Evolutionary conservation across 495 filamentous ascomycete genomes (phyloP).

Genomic region (Jackrogersella minutella): DNA sequence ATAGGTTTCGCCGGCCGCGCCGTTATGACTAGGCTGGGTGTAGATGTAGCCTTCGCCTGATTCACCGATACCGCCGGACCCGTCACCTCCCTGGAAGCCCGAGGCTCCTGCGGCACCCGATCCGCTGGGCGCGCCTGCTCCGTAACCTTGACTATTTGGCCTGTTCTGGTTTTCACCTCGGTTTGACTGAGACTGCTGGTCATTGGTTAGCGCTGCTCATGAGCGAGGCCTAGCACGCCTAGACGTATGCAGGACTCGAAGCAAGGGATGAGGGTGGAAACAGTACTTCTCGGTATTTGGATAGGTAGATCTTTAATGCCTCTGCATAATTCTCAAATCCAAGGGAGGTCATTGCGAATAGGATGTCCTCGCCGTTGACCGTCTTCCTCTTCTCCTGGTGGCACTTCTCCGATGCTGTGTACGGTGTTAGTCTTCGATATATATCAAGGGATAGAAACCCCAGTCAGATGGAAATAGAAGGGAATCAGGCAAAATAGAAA

Average conservation of each 20-base stretch:
- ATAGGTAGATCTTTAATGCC: conserved; percentile 95
- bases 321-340: conserved; percentile 99
- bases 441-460: conserved; percentile 23
- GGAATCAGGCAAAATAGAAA: conserved; percentile 4
- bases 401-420: conserved; percentile 94
- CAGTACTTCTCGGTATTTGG: conserved; percentile 97
- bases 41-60: conserved; percentile 70
- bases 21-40: conserved; percentile 74
- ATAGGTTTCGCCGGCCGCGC: conserved; percentile 61
- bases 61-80: conserved; percentile 67
- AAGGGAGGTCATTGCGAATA: conserved; percentile 98
- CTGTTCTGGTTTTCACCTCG: conserved; percentile 75
- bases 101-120: conserved; percentile 53
- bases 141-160: conserved; percentile 75
- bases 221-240: conserved; percentile 15
- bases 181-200: conserved; percentile 75
- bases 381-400: conserved; percentile 99
- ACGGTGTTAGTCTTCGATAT: conserved; percentile 42
- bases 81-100: conserved; percentile 65
- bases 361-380: conserved; percentile 97
- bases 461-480: conserved; percentile 10
- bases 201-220: conserved; percentile 47
- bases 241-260: conserved; percentile 11
- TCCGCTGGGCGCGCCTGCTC: conserved; percentile 56
- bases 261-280: conserved; percentile 33